Evolutionary conservation across 257 asterid genomes (phyloP), one percentile per base, ranked within the genome.

Genomic region (Ilex aquifolium): DNA sequence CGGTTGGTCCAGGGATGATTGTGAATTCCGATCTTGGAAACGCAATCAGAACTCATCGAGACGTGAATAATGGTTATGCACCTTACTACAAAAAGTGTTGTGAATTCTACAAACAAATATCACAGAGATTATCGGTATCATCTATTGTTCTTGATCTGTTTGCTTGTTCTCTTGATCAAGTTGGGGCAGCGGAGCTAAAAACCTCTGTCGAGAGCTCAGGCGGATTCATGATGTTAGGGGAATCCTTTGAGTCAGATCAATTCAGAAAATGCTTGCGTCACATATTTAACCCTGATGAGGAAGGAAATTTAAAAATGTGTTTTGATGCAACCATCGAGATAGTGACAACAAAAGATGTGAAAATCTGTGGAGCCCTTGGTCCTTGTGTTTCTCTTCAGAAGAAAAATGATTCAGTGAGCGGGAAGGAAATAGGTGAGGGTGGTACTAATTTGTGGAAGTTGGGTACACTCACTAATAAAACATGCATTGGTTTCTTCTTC

Each of bases 111-210:
- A 76, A 80, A 75, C 65, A 73, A 62, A 73, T 92, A 76, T 85
- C 95, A 44, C 83, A 65, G 61, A 85, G 97, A 65, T 63, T 92
- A 70, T 82, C 84, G 15, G 86, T 77, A 55, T 83, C 91, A 13
- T 92, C 99, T 58, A 76, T 89, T 72, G 69, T 84, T 76, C 97
- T 92, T 54, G 99, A 92, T 78, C 85, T 92, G 17, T 92, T 92
- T 67, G 99, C 96, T 62, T 92, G 99, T 76, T 85, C 99, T 56
- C 77, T 92, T 72, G 99, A 92, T 71, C 99, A 92, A 82, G 88
- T 92, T 48, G 99, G 99, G 68, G 97, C 95, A 57, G 95, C 94
- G 9, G 99, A 92, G 72, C 69, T 92, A 58, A 84, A 79, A 79
- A 54, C 54, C 42, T 82, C 91, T 4, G 89, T 92, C 62, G 96